Base-by-base conservation (phyloP, 2,329 filamentous ascomycete species). In the Davidsoniella neocaledoniae region DNA sequence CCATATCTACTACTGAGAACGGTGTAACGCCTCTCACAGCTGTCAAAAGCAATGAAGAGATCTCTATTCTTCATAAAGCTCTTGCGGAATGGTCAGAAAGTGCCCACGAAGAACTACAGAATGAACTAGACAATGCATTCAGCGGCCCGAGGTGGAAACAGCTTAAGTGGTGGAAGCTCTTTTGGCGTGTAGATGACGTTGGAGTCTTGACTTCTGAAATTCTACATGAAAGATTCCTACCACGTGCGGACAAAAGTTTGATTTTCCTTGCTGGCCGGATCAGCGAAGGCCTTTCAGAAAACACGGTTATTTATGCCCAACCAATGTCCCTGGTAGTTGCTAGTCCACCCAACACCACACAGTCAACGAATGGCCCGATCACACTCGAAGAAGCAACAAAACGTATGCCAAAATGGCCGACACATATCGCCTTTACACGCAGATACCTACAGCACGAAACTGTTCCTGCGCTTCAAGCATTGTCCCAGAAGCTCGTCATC, bases 111-210 rank as follows among this genome's bases (percentile, higher is more conserved):
- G 90, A 96, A 63, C 72, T 96, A 6, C 84, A 86, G 54, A 74
- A 82, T 46, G 76, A 87, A 57, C 75, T 95, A 2, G 82, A 90
- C 55, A 66, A 77, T 42, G 87, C 86, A 0, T 90, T 95, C 57
- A 69, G 74, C 0, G 79, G 83, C n/a, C 72, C 68, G 16, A 72
- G 79, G 38, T 95, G 90, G 90, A 75, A 77, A 23, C 81, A 83
- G 55, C 69, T 94, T 3, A 74, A 79, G 14, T 96, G 90, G 88
- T 95, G 86, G 83, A 94, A 94, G 62, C 73, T 96, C 0, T 87
- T 94, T 61, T 94, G 87, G 87, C 79, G 86, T 17, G 87, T 91
- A 21, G 90, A 96, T 60, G 90, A 95, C 58, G 86, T 95, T 9
- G 77, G 79, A 2, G 83, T 90, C 73, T 79, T 94, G 49, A 80